phyloP scores from a whole-genome alignment of 768 basidiomycete genomes.

The Gloeophyllum trabeum region DNA sequence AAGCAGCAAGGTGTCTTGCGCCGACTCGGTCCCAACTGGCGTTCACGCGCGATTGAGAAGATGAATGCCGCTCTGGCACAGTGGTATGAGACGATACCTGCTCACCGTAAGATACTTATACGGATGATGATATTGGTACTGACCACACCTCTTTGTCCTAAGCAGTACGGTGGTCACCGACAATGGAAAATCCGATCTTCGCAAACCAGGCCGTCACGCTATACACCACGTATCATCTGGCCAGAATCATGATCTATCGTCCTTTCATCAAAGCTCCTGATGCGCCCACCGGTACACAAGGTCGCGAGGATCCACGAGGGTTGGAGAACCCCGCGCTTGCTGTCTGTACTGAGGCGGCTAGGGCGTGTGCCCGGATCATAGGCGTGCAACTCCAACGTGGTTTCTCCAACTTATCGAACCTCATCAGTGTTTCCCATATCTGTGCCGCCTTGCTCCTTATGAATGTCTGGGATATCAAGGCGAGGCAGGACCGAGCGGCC shows the following conservation, averaged over 20 bases:
- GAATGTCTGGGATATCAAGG: constrained; percentile 39
- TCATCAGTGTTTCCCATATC: constrained; percentile 36
- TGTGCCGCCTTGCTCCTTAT: constrained; percentile 43
- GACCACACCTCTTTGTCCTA: background rate
- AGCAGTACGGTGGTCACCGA: constrained; percentile 30
- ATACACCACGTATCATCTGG: constrained; percentile 38
- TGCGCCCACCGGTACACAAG: constrained; percentile 8
- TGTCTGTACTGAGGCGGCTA: constrained; percentile 58
- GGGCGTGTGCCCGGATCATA: constrained; percentile 48
- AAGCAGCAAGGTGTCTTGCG: constrained; percentile 16
- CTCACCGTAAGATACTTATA: constrained; percentile 13
- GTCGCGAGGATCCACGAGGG: constrained; percentile 4
- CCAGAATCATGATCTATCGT: constrained; percentile 67
- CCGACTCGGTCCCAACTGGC: constrained; percentile 14
- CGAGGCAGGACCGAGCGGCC: too few relatives aligned
- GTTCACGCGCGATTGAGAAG: constrained; percentile 25
- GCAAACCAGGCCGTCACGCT: constrained; percentile 33
- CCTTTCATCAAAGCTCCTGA: constrained; percentile 60
- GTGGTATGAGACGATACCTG: constrained; percentile 18
- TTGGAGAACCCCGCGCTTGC: constrained; percentile 45
- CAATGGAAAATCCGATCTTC: constrained; percentile 22
- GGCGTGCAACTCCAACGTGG: constrained; percentile 36
- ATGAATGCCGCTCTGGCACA: constrained; percentile 33
- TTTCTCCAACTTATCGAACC: constrained; percentile 27
- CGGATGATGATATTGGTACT: constrained; percentile 10